Percentiles rank a stretch among this genome's conserved stretches.
phyloP scores from a whole-genome alignment of 1,284 basidiomycete species.

The Inonotus obliquus region DNA sequence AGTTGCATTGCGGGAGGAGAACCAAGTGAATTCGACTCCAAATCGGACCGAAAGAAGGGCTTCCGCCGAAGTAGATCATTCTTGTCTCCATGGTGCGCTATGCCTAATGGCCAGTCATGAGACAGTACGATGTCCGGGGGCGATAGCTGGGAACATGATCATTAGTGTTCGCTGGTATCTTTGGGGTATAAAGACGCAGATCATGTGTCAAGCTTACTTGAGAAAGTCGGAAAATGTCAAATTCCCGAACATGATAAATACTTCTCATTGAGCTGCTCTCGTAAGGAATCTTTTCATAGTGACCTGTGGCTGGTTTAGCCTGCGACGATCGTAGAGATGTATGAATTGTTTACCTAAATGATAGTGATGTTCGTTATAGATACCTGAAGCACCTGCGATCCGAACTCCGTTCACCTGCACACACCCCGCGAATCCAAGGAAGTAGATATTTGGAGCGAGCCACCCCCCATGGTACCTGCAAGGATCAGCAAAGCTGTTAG shows the following conservation, averaged over 20 bases:
- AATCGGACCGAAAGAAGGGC: slow-evolving; percentile 78
- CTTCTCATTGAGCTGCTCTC: slow-evolving; percentile 70
- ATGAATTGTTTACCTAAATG: slow-evolving; percentile 50
- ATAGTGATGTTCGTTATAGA: slow-evolving; percentile 86
- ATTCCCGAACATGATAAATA: slow-evolving; percentile 90
- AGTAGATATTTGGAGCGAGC: slow-evolving; percentile 97
- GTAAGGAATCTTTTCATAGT: slow-evolving; percentile 69
- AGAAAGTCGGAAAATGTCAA: slow-evolving; percentile 76
- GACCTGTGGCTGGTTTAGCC: slow-evolving; percentile 41
- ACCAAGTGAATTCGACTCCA: slow-evolving; percentile 70
- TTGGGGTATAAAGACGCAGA: slow-evolving; percentile 4
- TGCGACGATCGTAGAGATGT: neutral
- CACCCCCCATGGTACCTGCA: slow-evolving; percentile 88
- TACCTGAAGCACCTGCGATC: slow-evolving; percentile 90
- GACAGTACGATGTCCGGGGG: slow-evolving; percentile 79
- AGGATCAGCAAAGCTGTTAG: slow-evolving; percentile 2
- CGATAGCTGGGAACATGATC: slow-evolving; percentile 44
- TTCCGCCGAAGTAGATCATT: slow-evolving; percentile 68
- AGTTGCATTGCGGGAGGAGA: slow-evolving; percentile 87
- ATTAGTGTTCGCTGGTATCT: slow-evolving; percentile 16
- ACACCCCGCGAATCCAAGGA: slow-evolving; percentile 88
- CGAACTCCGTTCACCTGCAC: slow-evolving; percentile 83
- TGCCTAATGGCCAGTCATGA: slow-evolving; percentile 94
- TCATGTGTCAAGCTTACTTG: slow-evolving; percentile 44
- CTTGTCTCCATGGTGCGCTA: slow-evolving; percentile 80